Base-by-base conservation (phyloP, 2,329 filamentous ascomycete genomes). In the Colletotrichum sp. region DNA sequence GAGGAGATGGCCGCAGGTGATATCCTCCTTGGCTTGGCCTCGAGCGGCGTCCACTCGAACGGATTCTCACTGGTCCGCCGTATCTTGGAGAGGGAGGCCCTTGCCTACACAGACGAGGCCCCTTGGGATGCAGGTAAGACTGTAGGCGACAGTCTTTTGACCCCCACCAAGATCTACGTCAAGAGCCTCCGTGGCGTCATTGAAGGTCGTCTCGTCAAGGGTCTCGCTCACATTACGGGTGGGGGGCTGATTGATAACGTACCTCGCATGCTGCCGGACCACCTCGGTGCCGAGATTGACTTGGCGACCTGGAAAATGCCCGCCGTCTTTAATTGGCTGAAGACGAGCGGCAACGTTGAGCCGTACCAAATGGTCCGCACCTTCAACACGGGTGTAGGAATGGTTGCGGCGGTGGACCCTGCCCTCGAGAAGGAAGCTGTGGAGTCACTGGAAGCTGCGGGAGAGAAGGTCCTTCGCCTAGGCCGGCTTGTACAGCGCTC, bases 11-110 rank as follows among this genome's bases (percentile, higher is more conserved):
- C 86, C 9, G 89, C 91, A 77, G 97, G 96, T 34, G 96, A 99
- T 82, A 89, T 98, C 5, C 90, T 99, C 3, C 89, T 99, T 7
- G 97, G 96, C 26, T 89, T 99, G 13, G 93, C 91, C 13, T 98
- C 96, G 28, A 95, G 92, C 73, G 97, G 97, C 36, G 92, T 96
- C 2, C 97, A 99, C 88, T 98, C 96, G 39, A 99, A 99, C 85
- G 97, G 97, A 65, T 99, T 98, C 89, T 98, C 96, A 0, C 93
- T 99, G n/a, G 94, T 99, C 39, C 94, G 97, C 77, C 95, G 95
- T 83, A 96, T 99, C 81, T 90, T 99, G 78, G 92, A 95, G 80
- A 90, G 90, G 75, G 91, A 93, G 44, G 92, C 93, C 6, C 88
- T 99, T 6, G 87, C 87, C 59, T 98, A 96, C 87, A 88, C 90